Base-by-base conservation (phyloP, 805 yeast species). In the Pichia nakasei region DNA sequence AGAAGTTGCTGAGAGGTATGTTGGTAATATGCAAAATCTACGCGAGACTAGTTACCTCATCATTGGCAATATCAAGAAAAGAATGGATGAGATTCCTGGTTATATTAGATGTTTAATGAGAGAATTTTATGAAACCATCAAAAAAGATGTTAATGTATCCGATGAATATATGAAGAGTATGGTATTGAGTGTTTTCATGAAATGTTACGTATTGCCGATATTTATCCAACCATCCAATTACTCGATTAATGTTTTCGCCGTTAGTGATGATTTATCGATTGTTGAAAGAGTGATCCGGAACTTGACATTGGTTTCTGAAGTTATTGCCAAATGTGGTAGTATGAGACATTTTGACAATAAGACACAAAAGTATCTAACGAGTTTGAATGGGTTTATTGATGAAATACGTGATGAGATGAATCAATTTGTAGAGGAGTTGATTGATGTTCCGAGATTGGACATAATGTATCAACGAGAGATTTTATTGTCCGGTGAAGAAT, bases 371-470 rank as follows among this genome's bases (percentile, higher is more conserved):
- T 86, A 78, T 58, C 62, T 86, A 52, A 88, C 84, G 56, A 95
- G 95, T 1, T 67, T 86, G 56, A 85, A 85, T 58, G 89, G 83
- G 37, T 85, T 76, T 55, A 72, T 87, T 36, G 69, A 66, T 41
- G 65, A 73, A 13, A 70, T 78, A 9, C 63, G 66, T 7, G 78
- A 69, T 8, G 65, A 69, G 12, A 69, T 78, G 38, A 63, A 73
- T 31, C 55, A 60, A 0, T 58, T 76, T 9, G 62, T 82, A 42
- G 63, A 61, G 38, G 60, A 65, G 19, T 56, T 85, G 21, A 71
- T 83, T 33, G 69, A 74, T 44, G 64, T 81, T 31, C 69, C 72
- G 21, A 78, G 74, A 22, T 59, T 82, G 39, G 91, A 85, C 42
- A 53, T 61, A 9, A 74, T 72, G 41, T 87, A 78, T 58, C 74